A percentile compares a stretch with the other conserved stretches of the same genome.
These are phyloP conservation scores for Penicillium egyptiacum DNA, from an alignment of 495 filamentous ascomycete species.

Conservation along the genomic window DNA sequence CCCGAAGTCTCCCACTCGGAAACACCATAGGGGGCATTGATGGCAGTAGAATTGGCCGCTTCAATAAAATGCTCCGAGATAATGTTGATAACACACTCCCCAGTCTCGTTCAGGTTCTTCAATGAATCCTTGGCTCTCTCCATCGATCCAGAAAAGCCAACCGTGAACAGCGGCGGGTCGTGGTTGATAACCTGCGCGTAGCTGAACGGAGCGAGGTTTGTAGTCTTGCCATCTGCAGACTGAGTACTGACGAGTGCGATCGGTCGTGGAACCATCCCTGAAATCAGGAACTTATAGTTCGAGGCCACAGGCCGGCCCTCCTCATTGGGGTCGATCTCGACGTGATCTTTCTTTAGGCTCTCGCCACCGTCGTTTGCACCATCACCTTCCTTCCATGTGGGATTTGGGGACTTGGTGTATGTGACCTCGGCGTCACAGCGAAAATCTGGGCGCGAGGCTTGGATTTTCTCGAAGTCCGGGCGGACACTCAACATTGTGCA, in stretches of 20 bases:
- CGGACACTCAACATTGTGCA: conserved; percentile 30
- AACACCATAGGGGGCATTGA: conserved; percentile 76
- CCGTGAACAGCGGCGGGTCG: conserved; percentile 85
- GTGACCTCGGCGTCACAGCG: conserved; percentile 48
- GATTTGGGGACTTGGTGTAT: conserved; percentile 69
- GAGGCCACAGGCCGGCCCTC: conserved; percentile 62
- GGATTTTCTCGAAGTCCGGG: conserved; percentile 73
- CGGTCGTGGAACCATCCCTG: conserved; percentile 80
- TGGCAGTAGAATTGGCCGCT: conserved; percentile 75
- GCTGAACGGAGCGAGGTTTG: conserved; percentile 84
- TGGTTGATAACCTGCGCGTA: conserved; percentile 83
- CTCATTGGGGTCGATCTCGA: conserved; percentile 80
- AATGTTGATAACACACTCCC: conserved; percentile 82
- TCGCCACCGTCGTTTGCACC: conserved; percentile 67
- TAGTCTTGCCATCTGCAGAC: conserved; percentile 55
- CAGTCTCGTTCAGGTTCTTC: conserved; percentile 65
- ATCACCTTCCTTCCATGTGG: conserved; percentile 74
- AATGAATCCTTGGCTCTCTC: conserved; percentile 73
- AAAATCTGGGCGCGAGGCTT: conserved; percentile 73
- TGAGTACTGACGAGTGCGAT: conserved; percentile 64
- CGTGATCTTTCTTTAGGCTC: conserved; percentile 58
- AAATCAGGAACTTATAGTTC: conserved; percentile 95
- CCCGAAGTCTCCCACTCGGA: conserved; percentile 83
- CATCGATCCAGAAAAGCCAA: conserved; percentile 62
- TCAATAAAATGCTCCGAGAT: conserved; percentile 83